A percentile compares a stretch with the other conserved stretches of the same genome.
Evolutionary conservation across 257 asterid species (phyloP).

Genomic region (Solanum chmielewskii): DNA sequence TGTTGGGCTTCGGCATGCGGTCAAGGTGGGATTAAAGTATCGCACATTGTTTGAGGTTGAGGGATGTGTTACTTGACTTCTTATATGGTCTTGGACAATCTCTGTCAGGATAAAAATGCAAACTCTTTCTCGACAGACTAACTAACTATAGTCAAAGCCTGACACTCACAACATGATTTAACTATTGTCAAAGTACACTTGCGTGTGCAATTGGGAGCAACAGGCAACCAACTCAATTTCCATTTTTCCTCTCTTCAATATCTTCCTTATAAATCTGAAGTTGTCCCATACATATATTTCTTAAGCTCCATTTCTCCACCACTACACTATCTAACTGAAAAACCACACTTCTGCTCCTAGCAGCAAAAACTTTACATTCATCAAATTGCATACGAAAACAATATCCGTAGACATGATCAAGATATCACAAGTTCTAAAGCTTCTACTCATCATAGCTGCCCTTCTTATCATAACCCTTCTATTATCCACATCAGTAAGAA

Average conservation of each 20-base stretch:
- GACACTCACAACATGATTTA: neutral
- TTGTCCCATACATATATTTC: neutral
- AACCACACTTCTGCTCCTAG: neutral
- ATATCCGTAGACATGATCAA: conserved; percentile 3
- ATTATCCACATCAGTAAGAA: conserved; percentile 25
- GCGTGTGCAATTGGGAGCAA: no score
- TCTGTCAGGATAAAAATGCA: neutral
- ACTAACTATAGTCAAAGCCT: neutral
- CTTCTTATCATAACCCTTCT: conserved; percentile 33
- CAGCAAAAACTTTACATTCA: neutral
- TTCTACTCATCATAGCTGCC: conserved; percentile 13
- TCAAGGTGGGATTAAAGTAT: neutral
- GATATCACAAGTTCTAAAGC: conserved; percentile 24
- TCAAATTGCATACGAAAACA: neutral
- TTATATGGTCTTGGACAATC: neutral
- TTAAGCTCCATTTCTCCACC: neutral
- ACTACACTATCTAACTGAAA: neutral
- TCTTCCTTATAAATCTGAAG: neutral
- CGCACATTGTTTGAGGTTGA: neutral
- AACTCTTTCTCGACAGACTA: neutral
- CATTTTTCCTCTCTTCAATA: neutral
- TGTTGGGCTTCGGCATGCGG: neutral
- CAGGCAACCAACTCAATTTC: neutral
- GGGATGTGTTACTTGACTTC: neutral
- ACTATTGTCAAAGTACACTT: no score